Evolutionary conservation across 1,139 yeast genomes (phyloP).

Genomic region (Pichia sp.): DNA sequence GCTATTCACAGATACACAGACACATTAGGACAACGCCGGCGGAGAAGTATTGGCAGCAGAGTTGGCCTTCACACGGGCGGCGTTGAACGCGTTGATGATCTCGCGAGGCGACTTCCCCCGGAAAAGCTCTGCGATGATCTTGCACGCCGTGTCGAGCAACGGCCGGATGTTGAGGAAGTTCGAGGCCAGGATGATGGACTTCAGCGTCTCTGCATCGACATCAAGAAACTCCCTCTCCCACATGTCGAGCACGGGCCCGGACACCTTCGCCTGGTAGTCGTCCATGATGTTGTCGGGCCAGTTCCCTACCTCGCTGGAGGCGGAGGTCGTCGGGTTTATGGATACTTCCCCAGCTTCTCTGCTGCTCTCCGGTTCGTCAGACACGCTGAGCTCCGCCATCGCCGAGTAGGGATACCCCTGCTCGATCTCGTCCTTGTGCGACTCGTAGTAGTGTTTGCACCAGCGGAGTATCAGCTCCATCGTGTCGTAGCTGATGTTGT

Average conservation of each 20-base stretch:
- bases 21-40: neutral
- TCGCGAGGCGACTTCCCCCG: slow-evolving; percentile 92
- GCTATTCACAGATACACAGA: neutral
- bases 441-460: slow-evolving; percentile 72
- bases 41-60: no score
- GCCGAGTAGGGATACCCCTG: neutral
- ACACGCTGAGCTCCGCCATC: neutral
- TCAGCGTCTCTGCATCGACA: slow-evolving; percentile 94
- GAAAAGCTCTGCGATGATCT: slow-evolving; percentile 94
- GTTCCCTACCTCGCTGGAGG: slow-evolving; percentile 41
- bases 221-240: slow-evolving; percentile 94
- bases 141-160: slow-evolving; percentile 89
- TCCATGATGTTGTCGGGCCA: slow-evolving; percentile 35
- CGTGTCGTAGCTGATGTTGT: slow-evolving; percentile 74
- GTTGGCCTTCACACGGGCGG: slow-evolving; percentile 37
- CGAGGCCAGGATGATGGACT: slow-evolving; percentile 89
- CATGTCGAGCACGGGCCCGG: slow-evolving; percentile 70
- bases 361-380: neutral
- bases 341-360: neutral
- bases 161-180: slow-evolving; percentile 90
- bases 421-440: slow-evolving; percentile 40
- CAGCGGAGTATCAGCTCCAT: slow-evolving; percentile 86
- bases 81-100: slow-evolving; percentile 79
- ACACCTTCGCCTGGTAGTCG: slow-evolving; percentile 42
- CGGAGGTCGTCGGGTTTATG: neutral